Conservation (phyloP, 106 monocot genomes). For the Dioscorea zingiberensis region DNA sequence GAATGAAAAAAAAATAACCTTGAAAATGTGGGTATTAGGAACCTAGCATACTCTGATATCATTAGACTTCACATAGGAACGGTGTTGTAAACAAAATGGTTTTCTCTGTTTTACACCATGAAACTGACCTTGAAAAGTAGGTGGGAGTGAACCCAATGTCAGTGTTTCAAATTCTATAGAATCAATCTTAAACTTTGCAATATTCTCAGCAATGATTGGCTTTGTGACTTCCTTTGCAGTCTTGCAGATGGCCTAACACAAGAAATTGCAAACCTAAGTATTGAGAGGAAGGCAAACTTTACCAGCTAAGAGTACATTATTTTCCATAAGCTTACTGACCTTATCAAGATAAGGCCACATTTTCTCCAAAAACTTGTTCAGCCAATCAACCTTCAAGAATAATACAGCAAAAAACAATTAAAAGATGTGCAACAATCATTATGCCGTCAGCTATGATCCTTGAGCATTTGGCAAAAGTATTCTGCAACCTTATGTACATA, state of each 20-base stretch:
- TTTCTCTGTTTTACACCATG: too few relatives aligned
- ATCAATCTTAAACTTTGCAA: slow-evolving; percentile 78
- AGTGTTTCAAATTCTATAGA: slow-evolving; percentile 89
- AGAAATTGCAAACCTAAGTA: too few relatives aligned
- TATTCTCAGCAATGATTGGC: slow-evolving; percentile 93
- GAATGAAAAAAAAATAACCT: too few relatives aligned
- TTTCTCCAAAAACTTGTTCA: slow-evolving; percentile 72
- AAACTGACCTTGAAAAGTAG: slow-evolving; percentile 75
- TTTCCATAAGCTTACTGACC: slow-evolving; percentile 54
- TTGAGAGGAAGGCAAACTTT: too few relatives aligned
- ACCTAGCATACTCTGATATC: too few relatives aligned
- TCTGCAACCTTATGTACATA: slow-evolving; percentile 19
- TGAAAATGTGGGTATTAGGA: too few relatives aligned
- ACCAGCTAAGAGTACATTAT: too few relatives aligned
- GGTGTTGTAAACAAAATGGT: too few relatives aligned
- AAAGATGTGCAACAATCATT: too few relatives aligned
- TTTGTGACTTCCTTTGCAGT: slow-evolving; percentile 67
- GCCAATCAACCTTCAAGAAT: slow-evolving; percentile 77
- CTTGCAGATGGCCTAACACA: slow-evolving; percentile 76
- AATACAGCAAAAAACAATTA: slow-evolving; percentile 1
- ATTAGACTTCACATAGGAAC: too few relatives aligned
- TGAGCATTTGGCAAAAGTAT: background rate
- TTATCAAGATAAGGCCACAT: slow-evolving; percentile 99
- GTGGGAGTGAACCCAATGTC: slow-evolving; percentile 79
- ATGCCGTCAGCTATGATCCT: too few relatives aligned